Percentiles rank a stretch among this genome's conserved stretches.
These are phyloP conservation scores for Penicillium hordei DNA, from an alignment of 2,329 filamentous ascomycete genomes.

Conservation along the genomic window DNA sequence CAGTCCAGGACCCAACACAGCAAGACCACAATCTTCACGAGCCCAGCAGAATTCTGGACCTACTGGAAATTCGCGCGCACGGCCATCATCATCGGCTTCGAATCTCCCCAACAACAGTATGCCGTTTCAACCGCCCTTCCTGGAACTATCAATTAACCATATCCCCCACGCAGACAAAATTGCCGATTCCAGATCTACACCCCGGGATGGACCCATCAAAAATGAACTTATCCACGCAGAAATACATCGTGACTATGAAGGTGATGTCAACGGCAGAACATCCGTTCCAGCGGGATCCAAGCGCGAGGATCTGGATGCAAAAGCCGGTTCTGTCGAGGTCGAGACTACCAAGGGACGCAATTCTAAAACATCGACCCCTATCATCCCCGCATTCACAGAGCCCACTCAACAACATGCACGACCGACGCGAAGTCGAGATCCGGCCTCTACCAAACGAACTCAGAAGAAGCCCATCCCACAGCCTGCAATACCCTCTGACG, in stretches of 20 bases:
- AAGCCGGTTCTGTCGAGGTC: constrained; percentile 35
- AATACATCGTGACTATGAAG: constrained; percentile 31
- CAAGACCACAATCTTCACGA: constrained; percentile 67
- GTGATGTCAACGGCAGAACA: constrained; percentile 20
- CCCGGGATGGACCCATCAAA: constrained; percentile 48
- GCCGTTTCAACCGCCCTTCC: constrained; percentile 33
- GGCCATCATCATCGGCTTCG: constrained; percentile 61
- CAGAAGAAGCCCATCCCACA: constrained; percentile 35
- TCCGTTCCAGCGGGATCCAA: constrained; percentile 29
- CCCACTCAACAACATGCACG: constrained; percentile 34
- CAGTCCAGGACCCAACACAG: constrained; percentile 61
- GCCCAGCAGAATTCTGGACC: constrained; percentile 73
- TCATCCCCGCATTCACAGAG: constrained; percentile 39
- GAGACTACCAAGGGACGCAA: constrained; percentile 38
- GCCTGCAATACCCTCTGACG: constrained; percentile 37
- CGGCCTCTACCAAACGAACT: constrained; percentile 37
- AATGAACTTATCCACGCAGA: constrained; percentile 39
- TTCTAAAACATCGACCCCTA: constrained; percentile 45
- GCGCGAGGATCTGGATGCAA: constrained; percentile 38
- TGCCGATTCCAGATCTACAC: constrained; percentile 54
- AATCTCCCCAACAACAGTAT: constrained; percentile 59
- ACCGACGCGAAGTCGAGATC: constrained; percentile 38
- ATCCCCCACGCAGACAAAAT: constrained; percentile 32
- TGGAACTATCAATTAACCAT: constrained; percentile 23
- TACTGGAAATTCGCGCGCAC: constrained; percentile 56